Percentiles rank a stretch among this genome's conserved stretches.
Conservation (phyloP, 768 basidiomycete genomes). For the Tulasnella sp. region DNA sequence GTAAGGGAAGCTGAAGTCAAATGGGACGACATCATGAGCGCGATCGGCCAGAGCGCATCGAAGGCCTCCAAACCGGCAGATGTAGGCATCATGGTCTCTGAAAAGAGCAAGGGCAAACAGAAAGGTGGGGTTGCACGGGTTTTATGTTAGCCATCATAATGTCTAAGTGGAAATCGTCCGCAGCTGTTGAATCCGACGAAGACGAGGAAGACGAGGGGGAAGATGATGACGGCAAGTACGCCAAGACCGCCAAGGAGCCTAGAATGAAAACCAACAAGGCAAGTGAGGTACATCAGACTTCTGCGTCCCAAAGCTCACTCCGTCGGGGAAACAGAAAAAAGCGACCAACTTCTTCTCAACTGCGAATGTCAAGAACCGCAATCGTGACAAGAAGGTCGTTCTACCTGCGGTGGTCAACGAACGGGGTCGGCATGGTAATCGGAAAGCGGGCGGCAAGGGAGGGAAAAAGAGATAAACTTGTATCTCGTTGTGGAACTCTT, state of each 20-base stretch:
- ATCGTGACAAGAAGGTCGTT: slow-evolving; percentile 23
- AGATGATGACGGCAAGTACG: slow-evolving; percentile 16
- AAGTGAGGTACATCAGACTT: slow-evolving; percentile 7
- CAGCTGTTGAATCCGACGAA: not conserved
- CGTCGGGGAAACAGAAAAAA: slow-evolving; percentile 48
- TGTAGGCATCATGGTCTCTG: slow-evolving; percentile 8
- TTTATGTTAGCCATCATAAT: too few relatives aligned
- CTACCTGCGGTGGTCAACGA: not conserved
- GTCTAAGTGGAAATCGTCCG: not conserved
- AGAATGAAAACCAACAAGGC: slow-evolving; percentile 96
- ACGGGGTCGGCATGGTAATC: slow-evolving; percentile 1
- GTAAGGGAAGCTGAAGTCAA: slow-evolving; percentile 39
- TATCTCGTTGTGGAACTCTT: too few relatives aligned
- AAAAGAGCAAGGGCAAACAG: slow-evolving; percentile 22
- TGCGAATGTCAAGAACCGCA: slow-evolving; percentile 69
- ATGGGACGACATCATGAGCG: slow-evolving; percentile 78
- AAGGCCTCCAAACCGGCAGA: slow-evolving; percentile 18
- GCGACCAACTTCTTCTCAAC: slow-evolving; percentile 78
- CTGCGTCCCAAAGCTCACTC: slow-evolving; percentile 2
- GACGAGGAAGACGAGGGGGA: slow-evolving; percentile 24
- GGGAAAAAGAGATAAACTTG: not conserved
- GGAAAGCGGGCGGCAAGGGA: slow-evolving; percentile 11
- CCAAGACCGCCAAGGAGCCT: slow-evolving; percentile 41
- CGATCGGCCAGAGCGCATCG: slow-evolving; percentile 34
- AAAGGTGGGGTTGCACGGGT: too few relatives aligned